Evolutionary conservation across 768 basidiomycete genomes (phyloP).

Genomic region (Naganishia vaughanmartiniae): DNA sequence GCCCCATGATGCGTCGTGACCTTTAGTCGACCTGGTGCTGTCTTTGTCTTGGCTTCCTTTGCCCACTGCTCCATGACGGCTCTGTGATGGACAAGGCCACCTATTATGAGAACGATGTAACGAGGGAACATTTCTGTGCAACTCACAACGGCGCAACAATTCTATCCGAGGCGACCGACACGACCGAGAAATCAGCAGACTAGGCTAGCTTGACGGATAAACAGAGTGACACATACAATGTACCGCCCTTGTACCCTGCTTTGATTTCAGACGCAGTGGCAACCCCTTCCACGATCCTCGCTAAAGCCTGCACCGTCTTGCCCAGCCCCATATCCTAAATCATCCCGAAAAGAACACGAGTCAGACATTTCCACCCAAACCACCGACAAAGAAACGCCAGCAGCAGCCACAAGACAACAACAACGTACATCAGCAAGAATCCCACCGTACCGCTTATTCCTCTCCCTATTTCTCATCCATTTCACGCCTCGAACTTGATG

Average conservation of each 20-base stretch:
- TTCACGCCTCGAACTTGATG: slow-evolving; percentile 80
- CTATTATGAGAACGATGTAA: too few species aligned
- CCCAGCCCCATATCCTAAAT: slow-evolving; percentile 53
- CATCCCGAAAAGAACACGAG: neutral
- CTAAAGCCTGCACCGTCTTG: slow-evolving; percentile 80
- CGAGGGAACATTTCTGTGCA: neutral
- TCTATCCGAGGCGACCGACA: slow-evolving; percentile 54
- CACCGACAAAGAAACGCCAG: slow-evolving; percentile 31
- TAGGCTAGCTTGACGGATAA: neutral
- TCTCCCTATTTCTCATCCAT: slow-evolving; percentile 86
- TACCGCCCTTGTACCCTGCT: slow-evolving; percentile 61
- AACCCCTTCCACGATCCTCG: slow-evolving; percentile 77
- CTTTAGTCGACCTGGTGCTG: slow-evolving; percentile 62
- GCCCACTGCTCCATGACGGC: slow-evolving; percentile 89
- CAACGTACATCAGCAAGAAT: slow-evolving; percentile 71
- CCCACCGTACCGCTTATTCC: slow-evolving; percentile 74
- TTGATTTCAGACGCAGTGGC: slow-evolving; percentile 67
- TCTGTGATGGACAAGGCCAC: neutral
- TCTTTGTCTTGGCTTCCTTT: slow-evolving; percentile 67
- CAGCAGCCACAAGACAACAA: neutral
- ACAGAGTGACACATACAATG: slow-evolving; percentile 42
- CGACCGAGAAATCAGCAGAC: neutral
- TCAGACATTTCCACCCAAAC: slow-evolving; percentile 24
- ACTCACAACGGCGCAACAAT: slow-evolving; percentile 73
- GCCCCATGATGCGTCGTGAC: slow-evolving; percentile 84